phyloP scores from a whole-genome alignment of 768 basidiomycete genomes.

The Sistotremastrum niveocremeum region DNA sequence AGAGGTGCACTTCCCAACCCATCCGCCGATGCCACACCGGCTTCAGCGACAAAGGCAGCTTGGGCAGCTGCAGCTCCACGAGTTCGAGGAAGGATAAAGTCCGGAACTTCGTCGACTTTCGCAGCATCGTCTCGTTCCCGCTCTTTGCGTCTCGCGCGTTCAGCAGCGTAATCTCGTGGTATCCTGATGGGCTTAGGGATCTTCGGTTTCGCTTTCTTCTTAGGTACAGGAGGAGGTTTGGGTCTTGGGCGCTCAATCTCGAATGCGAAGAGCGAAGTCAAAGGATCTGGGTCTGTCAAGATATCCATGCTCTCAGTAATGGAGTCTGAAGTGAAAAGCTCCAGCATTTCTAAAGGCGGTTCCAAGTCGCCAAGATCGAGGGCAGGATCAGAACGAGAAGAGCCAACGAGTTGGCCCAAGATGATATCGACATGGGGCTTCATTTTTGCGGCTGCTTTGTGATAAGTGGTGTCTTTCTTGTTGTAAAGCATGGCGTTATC shows the following conservation, averaged over 20 bases:
- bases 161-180: not conserved
- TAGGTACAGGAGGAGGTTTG: slow-evolving; percentile 41
- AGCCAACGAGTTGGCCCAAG: slow-evolving; percentile 15
- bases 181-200: not conserved
- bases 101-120: too few relatives aligned
- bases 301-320: slow-evolving; percentile 43
- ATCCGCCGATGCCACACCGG: slow-evolving; percentile 20
- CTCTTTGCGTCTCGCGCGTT: not conserved
- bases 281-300: slow-evolving; percentile 40
- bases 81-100: too few relatives aligned
- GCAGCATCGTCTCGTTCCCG: not conserved
- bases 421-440: slow-evolving; percentile 30
- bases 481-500: slow-evolving; percentile 85
- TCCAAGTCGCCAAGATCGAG: slow-evolving; percentile 56
- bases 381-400: slow-evolving; percentile 3
- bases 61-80: not conserved
- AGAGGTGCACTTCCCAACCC: slow-evolving; percentile 35
- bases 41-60: slow-evolving; percentile 10
- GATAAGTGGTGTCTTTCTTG: slow-evolving; percentile 51
- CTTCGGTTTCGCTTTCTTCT: slow-evolving; percentile 24
- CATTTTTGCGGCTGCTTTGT: slow-evolving; percentile 58
- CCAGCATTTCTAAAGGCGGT: slow-evolving; percentile 43
- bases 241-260: slow-evolving; percentile 52
- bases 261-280: slow-evolving; percentile 54
- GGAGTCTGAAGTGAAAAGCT: slow-evolving; percentile 39